Evolutionary conservation across 2,329 filamentous ascomycete species (phyloP), one percentile per base, ranked within the genome.

Genomic region (Phyllosticta citriasiana): DNA sequence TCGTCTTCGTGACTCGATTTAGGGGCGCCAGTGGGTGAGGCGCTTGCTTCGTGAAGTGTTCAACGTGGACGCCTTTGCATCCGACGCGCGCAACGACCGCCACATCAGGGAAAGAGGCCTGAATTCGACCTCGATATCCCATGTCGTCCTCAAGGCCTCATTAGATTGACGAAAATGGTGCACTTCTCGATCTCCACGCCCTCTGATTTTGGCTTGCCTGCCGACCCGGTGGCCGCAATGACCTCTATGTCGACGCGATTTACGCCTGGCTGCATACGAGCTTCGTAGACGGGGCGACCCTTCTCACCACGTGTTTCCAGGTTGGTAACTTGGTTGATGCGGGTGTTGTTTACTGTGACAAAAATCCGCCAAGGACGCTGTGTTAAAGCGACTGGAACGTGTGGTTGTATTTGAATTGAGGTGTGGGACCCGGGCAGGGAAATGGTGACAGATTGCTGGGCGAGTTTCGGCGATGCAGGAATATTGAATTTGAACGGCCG

Each of bases 171-270:
- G 74, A 88, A 88, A 27, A 94, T 79, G 1, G 85, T 90, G 62
- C 91, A 81, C 67, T 87, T 88, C 76, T 97, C 91, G 64, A 92
- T 78, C 70, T 94, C 90, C 40, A 87, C 82, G 64, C 86, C 83
- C 9, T 84, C 73, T 61, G 63, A 62, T 54, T 65, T 69, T 6
- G 63, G 63, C 26, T 55, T 71, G 68, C 8, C 63, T 35, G 53
- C 64, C 58, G 30, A 35, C 10, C 56, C 54, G 53, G 89, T 80
- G 6, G 86, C 86, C 1, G 88, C 89, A 65, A 91, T 84, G 62
- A 93, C 79, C 67, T 93, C 88, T 7, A 95, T 80, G 67, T 91
- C 88, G 57, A 96, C 82, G 54, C 86, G 82, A 66, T 94, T 96
- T 57, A 91, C 81, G 6, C 90, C 91, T 1, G 83, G 81, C 26